A percentile compares a stretch with the other conserved stretches of the same genome.
Evolutionary conservation across 352 stramenopile species (phyloP).

Genomic region (Phytophthora podocarpi): DNA sequence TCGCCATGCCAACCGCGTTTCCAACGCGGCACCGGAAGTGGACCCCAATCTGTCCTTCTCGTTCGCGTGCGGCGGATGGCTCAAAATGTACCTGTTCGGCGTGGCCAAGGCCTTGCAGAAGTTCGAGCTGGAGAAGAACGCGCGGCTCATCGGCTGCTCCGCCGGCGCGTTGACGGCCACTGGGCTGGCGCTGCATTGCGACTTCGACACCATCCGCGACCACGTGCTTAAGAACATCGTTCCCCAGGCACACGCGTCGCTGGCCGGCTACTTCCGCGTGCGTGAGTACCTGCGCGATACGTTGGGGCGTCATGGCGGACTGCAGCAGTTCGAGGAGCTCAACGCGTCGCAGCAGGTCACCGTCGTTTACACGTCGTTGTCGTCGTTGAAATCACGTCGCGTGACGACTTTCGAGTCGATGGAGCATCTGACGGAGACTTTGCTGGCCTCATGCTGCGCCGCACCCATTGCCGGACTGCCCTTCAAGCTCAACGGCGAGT

Average conservation of each 20-base stretch:
- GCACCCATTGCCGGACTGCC: conserved; percentile 80
- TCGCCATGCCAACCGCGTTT: conserved; percentile 2
- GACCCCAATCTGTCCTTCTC: conserved; percentile 65
- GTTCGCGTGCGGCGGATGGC: conserved; percentile 87
- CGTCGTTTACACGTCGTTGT: conserved; percentile 81
- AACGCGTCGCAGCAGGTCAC: conserved; percentile 54
- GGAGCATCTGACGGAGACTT: conserved; percentile 64
- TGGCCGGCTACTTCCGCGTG: conserved; percentile 67
- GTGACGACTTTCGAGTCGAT: conserved; percentile 67
- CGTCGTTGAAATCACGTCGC: conserved; percentile 64
- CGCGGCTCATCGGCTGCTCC: conserved; percentile 77
- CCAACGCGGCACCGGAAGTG: not conserved
- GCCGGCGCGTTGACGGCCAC: conserved; percentile 77
- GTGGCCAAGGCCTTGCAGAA: conserved; percentile 89
- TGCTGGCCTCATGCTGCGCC: conserved; percentile 84
- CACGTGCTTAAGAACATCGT: conserved; percentile 65
- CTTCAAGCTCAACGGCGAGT: conserved; percentile 83
- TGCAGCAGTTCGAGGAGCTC: conserved; percentile 59
- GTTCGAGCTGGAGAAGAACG: conserved; percentile 60
- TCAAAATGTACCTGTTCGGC: conserved; percentile 90
- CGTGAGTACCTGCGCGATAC: conserved; percentile 68
- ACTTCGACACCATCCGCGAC: conserved; percentile 77
- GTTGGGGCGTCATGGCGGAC: conserved; percentile 35
- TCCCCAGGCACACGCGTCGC: conserved; percentile 53
- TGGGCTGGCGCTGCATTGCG: conserved; percentile 65